Conservation (phyloP, 2,329 filamentous ascomycete species). For the Endocalyx cinctus region DNA sequence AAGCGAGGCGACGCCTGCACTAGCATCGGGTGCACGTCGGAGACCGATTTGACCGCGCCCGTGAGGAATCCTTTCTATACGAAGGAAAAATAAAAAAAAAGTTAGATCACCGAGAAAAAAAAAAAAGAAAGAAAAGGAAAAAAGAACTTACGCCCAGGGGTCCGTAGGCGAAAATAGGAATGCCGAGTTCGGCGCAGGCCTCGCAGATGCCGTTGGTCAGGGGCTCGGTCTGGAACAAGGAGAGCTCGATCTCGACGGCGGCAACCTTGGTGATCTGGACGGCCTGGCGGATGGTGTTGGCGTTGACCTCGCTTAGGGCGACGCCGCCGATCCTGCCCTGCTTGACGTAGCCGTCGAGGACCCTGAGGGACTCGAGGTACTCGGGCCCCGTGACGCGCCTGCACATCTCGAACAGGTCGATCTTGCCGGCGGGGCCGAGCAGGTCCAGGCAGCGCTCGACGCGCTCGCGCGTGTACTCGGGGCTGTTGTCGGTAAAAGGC, state of each 20-base stretch:
- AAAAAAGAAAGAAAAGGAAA: no score
- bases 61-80: slow-evolving; percentile 11
- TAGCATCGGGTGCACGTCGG: slow-evolving; percentile 4
- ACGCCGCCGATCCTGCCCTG: slow-evolving; percentile 31
- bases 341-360: slow-evolving; percentile 24
- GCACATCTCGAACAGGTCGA: slow-evolving; percentile 47
- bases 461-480: slow-evolving; percentile 42
- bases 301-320: slow-evolving; percentile 28
- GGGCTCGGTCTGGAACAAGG: slow-evolving; percentile 25
- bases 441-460: slow-evolving; percentile 42
- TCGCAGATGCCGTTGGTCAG: slow-evolving; percentile 26
- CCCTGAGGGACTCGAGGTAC: slow-evolving; percentile 25
- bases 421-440: slow-evolving; percentile 34
- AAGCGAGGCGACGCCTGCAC: slow-evolving; percentile 9
- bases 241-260: slow-evolving; percentile 31
- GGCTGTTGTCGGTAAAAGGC: slow-evolving; percentile 19
- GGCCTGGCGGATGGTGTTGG: slow-evolving; percentile 25
- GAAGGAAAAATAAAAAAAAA: background rate
- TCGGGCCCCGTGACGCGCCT: slow-evolving; percentile 35
- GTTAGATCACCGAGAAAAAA: background rate
- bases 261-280: slow-evolving; percentile 23
- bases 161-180: slow-evolving; percentile 47
- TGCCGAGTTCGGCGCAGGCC: slow-evolving; percentile 41
- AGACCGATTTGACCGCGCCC: slow-evolving; percentile 8
- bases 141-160: slow-evolving; percentile 41